Evolutionary conservation across 2,329 filamentous ascomycete genomes (phyloP).

Genomic region (Helotiales sp.): DNA sequence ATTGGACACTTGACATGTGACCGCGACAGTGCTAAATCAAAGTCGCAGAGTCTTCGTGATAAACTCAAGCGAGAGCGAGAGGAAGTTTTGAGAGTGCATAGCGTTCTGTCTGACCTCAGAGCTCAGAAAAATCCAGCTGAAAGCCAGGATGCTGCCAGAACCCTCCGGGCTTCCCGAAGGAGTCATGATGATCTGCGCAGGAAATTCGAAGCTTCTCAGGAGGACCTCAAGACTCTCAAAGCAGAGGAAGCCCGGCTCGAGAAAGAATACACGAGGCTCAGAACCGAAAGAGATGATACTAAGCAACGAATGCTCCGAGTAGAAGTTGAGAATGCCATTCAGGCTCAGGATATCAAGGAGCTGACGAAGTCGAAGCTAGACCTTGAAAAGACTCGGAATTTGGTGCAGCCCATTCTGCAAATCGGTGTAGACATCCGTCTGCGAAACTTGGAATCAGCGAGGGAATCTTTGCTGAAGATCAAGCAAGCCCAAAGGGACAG

Average conservation of each 20-base stretch:
- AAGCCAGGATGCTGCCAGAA: neutral
- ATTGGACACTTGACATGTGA: neutral
- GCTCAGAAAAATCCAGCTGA: neutral
- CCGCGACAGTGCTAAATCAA: neutral
- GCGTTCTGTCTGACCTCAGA: neutral
- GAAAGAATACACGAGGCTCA: neutral
- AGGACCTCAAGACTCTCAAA: neutral
- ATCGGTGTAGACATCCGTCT: conserved; percentile 14
- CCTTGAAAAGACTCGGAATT: neutral
- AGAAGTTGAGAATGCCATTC: neutral
- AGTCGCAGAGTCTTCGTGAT: neutral
- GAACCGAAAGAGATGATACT: neutral
- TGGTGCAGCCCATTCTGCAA: neutral
- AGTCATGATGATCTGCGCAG: neutral
- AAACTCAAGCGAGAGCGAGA: neutral
- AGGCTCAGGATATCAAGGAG: neutral
- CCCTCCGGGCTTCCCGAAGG: neutral
- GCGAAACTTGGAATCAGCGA: conserved; percentile 7
- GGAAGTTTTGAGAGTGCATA: neutral
- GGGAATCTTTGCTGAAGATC: neutral
- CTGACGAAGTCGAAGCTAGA: neutral
- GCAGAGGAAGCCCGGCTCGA: neutral
- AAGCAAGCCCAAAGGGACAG: neutral
- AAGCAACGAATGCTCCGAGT: neutral
- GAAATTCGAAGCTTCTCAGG: neutral